These are phyloP conservation scores for Tetracentron sinense DNA, from an alignment of 164 flowering plant genomes.

Conservation along the genomic window DNA sequence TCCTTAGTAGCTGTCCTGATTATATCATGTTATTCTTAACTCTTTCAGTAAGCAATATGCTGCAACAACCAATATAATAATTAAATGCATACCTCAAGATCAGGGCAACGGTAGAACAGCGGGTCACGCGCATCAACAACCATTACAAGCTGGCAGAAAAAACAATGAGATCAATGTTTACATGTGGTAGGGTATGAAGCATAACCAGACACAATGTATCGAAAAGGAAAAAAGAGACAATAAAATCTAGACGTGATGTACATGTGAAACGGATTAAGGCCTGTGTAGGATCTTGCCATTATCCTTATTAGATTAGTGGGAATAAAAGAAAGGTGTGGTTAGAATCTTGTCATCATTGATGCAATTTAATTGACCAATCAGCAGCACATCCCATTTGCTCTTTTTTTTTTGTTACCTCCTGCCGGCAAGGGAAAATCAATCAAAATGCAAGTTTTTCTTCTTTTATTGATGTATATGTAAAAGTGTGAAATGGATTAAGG, in stretches of 20 bases:
- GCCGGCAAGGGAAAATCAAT: too few relatives aligned
- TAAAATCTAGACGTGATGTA: not conserved
- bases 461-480: too few relatives aligned
- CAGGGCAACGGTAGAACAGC: constrained; percentile 91
- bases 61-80: not conserved
- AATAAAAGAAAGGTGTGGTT: too few relatives aligned
- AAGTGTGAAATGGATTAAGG: too few relatives aligned
- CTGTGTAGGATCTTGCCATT: too few relatives aligned
- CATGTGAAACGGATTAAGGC: too few relatives aligned
- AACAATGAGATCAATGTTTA: constrained; percentile 13
- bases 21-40: not conserved
- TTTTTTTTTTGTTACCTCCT: too few relatives aligned
- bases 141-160: constrained; percentile 74
- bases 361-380: too few relatives aligned
- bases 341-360: too few relatives aligned
- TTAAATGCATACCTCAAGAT: constrained; percentile 81
- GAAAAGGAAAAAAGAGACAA: not conserved
- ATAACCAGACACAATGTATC: not conserved
- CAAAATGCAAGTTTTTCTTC: too few relatives aligned
- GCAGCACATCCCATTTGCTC: too few relatives aligned
- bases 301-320: too few relatives aligned
- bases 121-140: constrained; percentile 99
- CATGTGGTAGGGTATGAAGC: not conserved
- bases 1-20: not conserved
- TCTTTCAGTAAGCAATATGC: not conserved